phyloP scores from a whole-genome alignment of 371 early-diverging fungal species.

The Syncephalastrum contaminatum region DNA sequence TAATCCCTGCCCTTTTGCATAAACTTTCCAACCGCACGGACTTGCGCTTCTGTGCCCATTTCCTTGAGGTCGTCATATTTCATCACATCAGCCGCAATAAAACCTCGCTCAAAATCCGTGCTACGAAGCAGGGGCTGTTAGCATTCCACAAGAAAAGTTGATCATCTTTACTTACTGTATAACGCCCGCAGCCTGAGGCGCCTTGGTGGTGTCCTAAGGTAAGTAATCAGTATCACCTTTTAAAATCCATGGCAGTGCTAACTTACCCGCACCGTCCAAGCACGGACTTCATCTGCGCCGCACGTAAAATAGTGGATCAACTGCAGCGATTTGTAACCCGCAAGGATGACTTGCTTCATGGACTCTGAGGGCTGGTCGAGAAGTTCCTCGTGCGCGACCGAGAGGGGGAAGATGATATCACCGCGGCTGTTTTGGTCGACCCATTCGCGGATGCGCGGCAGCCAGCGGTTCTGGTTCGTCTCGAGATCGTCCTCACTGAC shows the following conservation, averaged over 20 bases:
- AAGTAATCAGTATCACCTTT: not conserved
- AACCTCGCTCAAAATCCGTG: slow-evolving; percentile 89
- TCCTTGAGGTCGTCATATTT: slow-evolving; percentile 64
- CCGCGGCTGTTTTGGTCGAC: slow-evolving; percentile 84
- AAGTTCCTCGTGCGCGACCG: slow-evolving; percentile 71
- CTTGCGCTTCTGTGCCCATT: slow-evolving; percentile 50
- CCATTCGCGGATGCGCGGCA: slow-evolving; percentile 81
- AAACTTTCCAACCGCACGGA: slow-evolving; percentile 57
- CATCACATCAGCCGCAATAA: slow-evolving; percentile 93
- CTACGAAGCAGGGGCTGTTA: slow-evolving; percentile 18
- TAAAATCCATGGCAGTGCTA: not conserved
- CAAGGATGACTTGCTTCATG: slow-evolving; percentile 60
- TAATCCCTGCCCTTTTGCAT: slow-evolving; percentile 95
- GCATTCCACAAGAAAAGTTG: not conserved
- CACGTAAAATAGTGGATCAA: slow-evolving; percentile 92
- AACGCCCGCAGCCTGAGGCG: slow-evolving; percentile 93
- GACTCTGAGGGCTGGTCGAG: too few species aligned
- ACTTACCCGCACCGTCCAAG: slow-evolving; percentile 72
- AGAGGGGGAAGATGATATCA: slow-evolving; percentile 87
- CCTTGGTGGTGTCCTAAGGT: slow-evolving; percentile 68
- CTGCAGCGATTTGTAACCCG: slow-evolving; percentile 86
- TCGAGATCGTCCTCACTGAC: slow-evolving; percentile 68
- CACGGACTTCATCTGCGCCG: slow-evolving; percentile 84
- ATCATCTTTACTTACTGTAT: slow-evolving; percentile 51
- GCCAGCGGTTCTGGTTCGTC: slow-evolving; percentile 58